phyloP scores from a whole-genome alignment of 2,329 filamentous ascomycete species.

The Colletotrichum caudatum region DNA sequence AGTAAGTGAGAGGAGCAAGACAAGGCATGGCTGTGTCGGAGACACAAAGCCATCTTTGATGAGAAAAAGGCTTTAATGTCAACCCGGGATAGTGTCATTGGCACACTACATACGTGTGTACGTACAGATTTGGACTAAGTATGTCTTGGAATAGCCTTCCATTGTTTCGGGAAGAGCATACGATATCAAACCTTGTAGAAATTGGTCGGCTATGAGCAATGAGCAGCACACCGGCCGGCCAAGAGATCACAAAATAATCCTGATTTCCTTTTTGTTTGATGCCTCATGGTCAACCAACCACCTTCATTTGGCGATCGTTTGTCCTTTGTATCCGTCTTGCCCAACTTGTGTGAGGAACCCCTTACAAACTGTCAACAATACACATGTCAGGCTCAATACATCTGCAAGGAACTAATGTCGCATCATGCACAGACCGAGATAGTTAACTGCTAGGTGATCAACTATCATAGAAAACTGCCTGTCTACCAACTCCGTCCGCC shows the following conservation, averaged over 20 bases:
- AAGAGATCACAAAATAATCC: background rate
- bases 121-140: conserved; percentile 21
- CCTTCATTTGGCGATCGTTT: background rate
- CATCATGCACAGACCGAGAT: background rate
- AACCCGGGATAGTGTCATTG: conserved; percentile 4
- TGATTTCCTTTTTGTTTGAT: background rate
- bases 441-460: conserved; percentile 6
- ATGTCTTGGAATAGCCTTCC: conserved; percentile 8
- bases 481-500: conserved; percentile 43
- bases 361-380: background rate
- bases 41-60: background rate
- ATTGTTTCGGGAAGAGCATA: conserved; percentile 11
- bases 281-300: background rate
- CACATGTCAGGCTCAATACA: background rate
- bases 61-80: conserved; percentile 7
- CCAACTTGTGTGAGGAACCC: background rate
- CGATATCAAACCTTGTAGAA: conserved; percentile 26
- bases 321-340: background rate
- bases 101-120: conserved; percentile 16
- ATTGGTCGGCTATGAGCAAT: conserved; percentile 16
- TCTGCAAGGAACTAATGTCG: background rate
- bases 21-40: background rate
- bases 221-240: background rate
- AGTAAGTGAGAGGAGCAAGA: background rate
- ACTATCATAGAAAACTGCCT: conserved; percentile 39